Evolutionary conservation across 768 basidiomycete genomes (phyloP).

Genomic region (Mycena capillaripes): DNA sequence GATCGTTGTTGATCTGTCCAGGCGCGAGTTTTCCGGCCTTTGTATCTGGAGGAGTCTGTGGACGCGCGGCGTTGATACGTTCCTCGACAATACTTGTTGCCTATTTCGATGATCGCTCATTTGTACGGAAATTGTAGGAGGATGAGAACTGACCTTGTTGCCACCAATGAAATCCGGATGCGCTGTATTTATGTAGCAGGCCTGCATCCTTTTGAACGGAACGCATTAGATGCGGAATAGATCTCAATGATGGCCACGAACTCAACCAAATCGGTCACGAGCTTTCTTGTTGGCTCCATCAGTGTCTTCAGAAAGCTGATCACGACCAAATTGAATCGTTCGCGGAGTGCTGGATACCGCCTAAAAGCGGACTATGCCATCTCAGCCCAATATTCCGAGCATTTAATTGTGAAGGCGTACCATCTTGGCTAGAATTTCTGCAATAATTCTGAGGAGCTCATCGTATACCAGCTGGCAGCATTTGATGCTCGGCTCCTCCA

Average conservation of each 20-base stretch:
- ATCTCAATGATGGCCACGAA: conserved; percentile 54
- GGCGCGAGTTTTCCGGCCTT: conserved; percentile 76
- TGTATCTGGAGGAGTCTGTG: conserved; percentile 73
- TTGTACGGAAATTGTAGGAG: background rate
- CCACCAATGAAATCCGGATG: conserved; percentile 99
- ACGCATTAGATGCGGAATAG: background rate
- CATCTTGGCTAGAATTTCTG: conserved; percentile 88
- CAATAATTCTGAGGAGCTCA: conserved; percentile 95
- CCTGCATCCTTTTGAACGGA: conserved; percentile 82
- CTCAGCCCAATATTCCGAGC: background rate
- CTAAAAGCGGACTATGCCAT: conserved; percentile 89
- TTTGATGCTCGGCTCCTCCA: conserved; percentile 94
- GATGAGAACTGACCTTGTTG: conserved; percentile 71
- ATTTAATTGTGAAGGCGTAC: conserved; percentile 7
- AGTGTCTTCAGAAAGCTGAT: conserved; percentile 96
- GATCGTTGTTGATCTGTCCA: conserved; percentile 87
- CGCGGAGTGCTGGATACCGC: conserved; percentile 94
- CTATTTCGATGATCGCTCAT: conserved; percentile 50
- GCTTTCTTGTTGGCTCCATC: conserved; percentile 96
- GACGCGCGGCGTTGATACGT: conserved; percentile 83
- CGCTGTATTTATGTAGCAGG: conserved; percentile 98
- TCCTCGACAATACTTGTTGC: conserved; percentile 92
- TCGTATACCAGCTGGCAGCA: conserved; percentile 98
- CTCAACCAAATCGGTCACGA: conserved; percentile 94
- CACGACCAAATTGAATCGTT: conserved; percentile 96